Evolutionary conservation across 495 filamentous ascomycete genomes (phyloP).

Genomic region (Penicillium samsonianum): DNA sequence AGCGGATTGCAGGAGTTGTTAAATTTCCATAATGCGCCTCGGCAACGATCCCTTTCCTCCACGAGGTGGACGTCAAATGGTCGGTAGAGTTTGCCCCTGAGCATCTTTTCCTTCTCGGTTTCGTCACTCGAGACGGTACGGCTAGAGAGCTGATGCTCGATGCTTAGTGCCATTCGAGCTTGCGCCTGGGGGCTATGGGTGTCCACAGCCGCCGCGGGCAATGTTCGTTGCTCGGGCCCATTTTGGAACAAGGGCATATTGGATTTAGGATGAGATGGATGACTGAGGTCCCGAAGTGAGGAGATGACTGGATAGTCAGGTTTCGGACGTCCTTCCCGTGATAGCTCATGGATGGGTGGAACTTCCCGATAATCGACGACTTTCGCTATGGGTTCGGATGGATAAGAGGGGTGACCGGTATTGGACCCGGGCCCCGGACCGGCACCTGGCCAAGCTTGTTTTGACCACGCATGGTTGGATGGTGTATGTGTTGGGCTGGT

Average conservation of each 20-base stretch:
- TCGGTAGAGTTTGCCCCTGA: constrained; percentile 76
- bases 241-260: constrained; percentile 41
- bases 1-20: constrained; percentile 85
- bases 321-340: constrained; percentile 43
- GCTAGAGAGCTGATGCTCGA: constrained; percentile 45
- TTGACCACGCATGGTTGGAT: constrained; percentile 43
- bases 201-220: constrained; percentile 36
- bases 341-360: constrained; percentile 45
- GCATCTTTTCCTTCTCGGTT: constrained; percentile 94
- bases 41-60: constrained; percentile 85
- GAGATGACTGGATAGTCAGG: constrained; percentile 47
- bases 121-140: constrained; percentile 40
- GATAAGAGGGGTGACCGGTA: constrained; percentile 36
- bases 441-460: constrained; percentile 37
- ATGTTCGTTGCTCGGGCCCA: constrained; percentile 39
- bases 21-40: constrained; percentile 79
- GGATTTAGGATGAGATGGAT: constrained; percentile 38
- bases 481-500: constrained; percentile 41
- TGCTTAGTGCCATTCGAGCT: constrained; percentile 48
- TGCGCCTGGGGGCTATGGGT: constrained; percentile 48
- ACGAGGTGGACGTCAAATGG: constrained; percentile 77
- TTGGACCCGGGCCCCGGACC: neutral
- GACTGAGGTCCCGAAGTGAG: constrained; percentile 45
- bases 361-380: constrained; percentile 46
- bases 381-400: constrained; percentile 41